A percentile compares a stretch with the other conserved stretches of the same genome.
Evolutionary conservation across 2,329 filamentous ascomycete genomes (phyloP).

Genomic region (Talaromyces sp.): DNA sequence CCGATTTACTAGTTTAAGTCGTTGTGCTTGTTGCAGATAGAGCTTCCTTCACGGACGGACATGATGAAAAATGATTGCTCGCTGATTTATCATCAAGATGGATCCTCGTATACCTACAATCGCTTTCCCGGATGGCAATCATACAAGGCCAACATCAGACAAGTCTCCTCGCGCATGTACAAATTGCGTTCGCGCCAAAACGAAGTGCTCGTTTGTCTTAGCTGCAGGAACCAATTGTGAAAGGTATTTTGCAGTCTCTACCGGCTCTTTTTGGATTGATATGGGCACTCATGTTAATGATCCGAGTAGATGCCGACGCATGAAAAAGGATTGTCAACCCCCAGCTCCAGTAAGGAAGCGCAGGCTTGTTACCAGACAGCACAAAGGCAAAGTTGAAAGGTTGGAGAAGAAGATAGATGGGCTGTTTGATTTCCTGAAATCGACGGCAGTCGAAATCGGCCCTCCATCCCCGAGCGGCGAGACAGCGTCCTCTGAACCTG

Average conservation of each 20-base stretch:
- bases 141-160: background rate
- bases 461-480: background rate
- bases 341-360: constrained; percentile 3
- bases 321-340: constrained; percentile 4
- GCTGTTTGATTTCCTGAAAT: constrained; percentile 5
- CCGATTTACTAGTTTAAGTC: no score
- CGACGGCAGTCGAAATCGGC: background rate
- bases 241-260: background rate
- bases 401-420: constrained; percentile 13
- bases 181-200: constrained; percentile 8
- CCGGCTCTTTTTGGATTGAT: background rate
- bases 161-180: constrained; percentile 5
- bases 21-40: no score
- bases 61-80: background rate
- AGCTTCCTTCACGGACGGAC: background rate
- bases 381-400: constrained; percentile 7
- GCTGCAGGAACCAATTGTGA: constrained; percentile 5
- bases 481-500: background rate
- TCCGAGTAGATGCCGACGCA: constrained; percentile 1
- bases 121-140: background rate
- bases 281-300: background rate
- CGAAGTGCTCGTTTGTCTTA: constrained; percentile 2
- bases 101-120: background rate
- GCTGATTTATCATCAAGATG: background rate
- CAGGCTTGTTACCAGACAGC: background rate